Conservation (phyloP, 192 early-diverging fungal genomes). For the Haplosporangium gracile region DNA sequence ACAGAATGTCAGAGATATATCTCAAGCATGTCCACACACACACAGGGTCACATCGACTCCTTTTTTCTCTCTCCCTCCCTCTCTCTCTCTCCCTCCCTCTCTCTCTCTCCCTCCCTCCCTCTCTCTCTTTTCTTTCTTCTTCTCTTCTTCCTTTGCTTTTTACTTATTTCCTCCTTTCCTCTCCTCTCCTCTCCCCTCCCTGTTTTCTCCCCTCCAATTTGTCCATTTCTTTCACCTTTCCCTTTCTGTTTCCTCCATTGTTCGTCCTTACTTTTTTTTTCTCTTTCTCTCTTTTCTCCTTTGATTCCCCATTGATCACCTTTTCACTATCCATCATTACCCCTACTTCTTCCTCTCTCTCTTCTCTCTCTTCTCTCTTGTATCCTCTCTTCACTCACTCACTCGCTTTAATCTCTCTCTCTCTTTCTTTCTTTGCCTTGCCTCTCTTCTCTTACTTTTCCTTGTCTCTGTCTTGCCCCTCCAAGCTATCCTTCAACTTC, state of each 20-base stretch:
- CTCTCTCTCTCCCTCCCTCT: neutral
- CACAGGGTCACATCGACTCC: neutral
- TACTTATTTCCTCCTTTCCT: neutral
- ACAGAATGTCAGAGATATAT: no score
- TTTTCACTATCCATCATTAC: neutral
- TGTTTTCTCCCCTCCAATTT: neutral
- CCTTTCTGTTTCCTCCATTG: neutral
- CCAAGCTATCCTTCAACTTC: neutral
- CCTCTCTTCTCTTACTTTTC: no score
- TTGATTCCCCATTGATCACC: neutral
- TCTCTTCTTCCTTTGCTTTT: neutral
- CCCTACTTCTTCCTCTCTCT: neutral
- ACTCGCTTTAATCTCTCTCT: neutral
- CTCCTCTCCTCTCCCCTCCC: neutral
- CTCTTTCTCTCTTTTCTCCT: neutral
- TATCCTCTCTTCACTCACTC: neutral
- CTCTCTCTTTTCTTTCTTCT: neutral
- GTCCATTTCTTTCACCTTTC: neutral
- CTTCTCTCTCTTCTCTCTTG: neutral
- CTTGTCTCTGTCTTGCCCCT: neutral
- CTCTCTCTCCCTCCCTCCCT: neutral
- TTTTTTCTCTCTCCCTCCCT: neutral
- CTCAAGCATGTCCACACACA: no score
- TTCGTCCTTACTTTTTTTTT: neutral
- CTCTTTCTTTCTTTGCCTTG: neutral